Evolutionary conservation across 176 grass and related monocot genomes (phyloP).

Genomic region (Zoysia pacifica): DNA sequence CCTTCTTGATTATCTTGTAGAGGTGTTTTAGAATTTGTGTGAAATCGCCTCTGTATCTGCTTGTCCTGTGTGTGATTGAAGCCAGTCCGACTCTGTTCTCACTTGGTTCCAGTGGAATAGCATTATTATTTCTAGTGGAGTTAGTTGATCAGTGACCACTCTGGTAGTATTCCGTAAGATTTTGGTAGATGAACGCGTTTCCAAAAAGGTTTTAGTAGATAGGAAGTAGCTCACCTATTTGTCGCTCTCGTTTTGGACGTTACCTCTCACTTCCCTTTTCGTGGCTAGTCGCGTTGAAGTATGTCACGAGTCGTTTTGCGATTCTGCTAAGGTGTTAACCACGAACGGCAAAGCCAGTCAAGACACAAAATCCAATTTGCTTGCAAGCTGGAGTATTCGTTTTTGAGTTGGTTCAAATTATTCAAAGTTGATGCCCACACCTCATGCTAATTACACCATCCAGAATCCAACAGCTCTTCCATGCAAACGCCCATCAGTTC

Average conservation of each 20-base stretch:
- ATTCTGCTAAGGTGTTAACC: background rate
- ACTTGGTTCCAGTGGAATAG: background rate
- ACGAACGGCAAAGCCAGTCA: background rate
- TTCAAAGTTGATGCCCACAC: background rate
- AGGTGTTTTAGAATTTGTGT: background rate
- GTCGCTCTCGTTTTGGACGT: background rate
- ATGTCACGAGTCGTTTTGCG: background rate
- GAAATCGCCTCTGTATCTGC: background rate
- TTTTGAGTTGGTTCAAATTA: background rate
- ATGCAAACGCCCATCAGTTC: background rate
- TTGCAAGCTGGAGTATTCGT: background rate
- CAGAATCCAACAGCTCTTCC: background rate
- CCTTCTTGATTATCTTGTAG: background rate
- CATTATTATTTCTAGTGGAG: background rate
- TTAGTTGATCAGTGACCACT: background rate
- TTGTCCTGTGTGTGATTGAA: background rate
- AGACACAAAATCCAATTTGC: background rate
- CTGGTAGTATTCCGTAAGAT: background rate
- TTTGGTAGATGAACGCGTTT: conserved; percentile 18
- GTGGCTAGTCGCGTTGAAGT: background rate
- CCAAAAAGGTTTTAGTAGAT: background rate
- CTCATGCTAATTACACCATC: background rate
- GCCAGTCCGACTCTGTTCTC: background rate
- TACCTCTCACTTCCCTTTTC: background rate
- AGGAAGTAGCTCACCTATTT: conserved; percentile 29